Conservation (phyloP, 768 basidiomycete genomes). For the Postia placenta region DNA sequence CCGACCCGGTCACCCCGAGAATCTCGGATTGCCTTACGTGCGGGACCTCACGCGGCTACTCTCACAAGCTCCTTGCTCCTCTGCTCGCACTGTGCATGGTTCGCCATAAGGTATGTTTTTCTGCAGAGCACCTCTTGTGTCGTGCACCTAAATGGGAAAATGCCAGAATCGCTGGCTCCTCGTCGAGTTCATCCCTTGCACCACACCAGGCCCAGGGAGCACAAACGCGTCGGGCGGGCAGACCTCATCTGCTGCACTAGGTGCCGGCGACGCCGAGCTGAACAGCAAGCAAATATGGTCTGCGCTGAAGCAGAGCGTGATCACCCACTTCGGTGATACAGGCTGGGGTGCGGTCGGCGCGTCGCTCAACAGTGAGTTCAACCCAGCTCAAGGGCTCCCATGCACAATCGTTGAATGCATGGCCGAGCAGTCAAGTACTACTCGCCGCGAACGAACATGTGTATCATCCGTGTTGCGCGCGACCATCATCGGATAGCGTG, state of each 20-base stretch:
- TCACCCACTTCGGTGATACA: conserved; percentile 73
- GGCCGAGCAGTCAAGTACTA: conserved; percentile 71
- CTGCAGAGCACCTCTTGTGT: not conserved
- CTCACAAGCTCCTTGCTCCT: too few relatives aligned
- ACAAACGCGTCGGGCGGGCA: not conserved
- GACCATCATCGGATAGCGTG: conserved; percentile 77
- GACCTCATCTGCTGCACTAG: conserved; percentile 18
- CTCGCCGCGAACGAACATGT: conserved; percentile 76
- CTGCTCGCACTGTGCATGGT: too few relatives aligned
- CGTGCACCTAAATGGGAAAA: not conserved
- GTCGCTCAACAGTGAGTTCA: conserved; percentile 57
- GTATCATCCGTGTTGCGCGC: conserved; percentile 80
- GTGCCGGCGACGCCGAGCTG: conserved; percentile 23
- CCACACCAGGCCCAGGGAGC: conserved; percentile 14
- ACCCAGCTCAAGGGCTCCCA: not conserved
- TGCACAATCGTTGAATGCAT: conserved; percentile 1
- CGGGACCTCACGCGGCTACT: too few relatives aligned
- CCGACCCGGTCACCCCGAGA: too few relatives aligned
- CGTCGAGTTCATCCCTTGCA: conserved; percentile 64
- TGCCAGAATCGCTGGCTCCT: conserved; percentile 82
- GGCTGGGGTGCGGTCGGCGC: conserved; percentile 81
- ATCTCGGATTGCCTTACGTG: too few relatives aligned
- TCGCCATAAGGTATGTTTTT: conserved; percentile 52
- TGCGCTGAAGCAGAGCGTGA: conserved; percentile 62
- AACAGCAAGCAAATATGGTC: conserved; percentile 63